Evolutionary conservation across 306 rosid species (phyloP), one percentile per base, ranked within the genome.

Genomic region (Geum urbanum): DNA sequence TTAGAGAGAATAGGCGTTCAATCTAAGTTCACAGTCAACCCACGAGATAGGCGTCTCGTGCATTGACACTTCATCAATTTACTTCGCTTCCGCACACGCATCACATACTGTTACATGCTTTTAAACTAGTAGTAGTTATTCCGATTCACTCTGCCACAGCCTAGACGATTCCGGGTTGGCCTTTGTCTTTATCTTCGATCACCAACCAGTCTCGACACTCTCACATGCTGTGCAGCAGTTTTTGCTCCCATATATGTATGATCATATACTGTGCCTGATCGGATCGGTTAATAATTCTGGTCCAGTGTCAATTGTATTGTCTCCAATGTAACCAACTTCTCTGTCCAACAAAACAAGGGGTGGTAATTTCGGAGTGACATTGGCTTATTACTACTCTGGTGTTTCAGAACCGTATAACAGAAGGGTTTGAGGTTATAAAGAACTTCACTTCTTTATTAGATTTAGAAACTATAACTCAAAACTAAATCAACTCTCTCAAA

Each of bases 121-220:
- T 35, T 58, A 58, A 35, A 58, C 65, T 59, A 59, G 45, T 59
- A 14, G 37, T 32, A 32, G 37, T 32, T 27, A 32, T 32, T 32
- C 4, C 37, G 37, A 32, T 4, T 7, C 65, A 9, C 65, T 12
- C 65, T 35, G 65, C 65, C 46, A 59, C 35, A 15, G 12, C 65
- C 46, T 15, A 24, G 12, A 32, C 22, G 22, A 37, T 59, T 59
- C 65, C 45, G 65, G 65, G 65, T 35, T 59, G 19, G 22, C 45
- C 40, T 45, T 35, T 59, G 45, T 59, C 14, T 59, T 59, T 59
- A 35, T 59, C 65, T 59, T 37, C 51, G n/a, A 14, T 12, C 65
- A 59, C 65, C 65, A 35, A 59, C 65, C 46, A 59, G 65, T 59
- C 45, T 57, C 41, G 22, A n/a, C 41, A 57, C n/a, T 4, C 62